These are phyloP conservation scores for Haemoproteus tartakovskyi DNA, from an alignment of 169 alveolate genomes.

Conservation along the genomic window DNA sequence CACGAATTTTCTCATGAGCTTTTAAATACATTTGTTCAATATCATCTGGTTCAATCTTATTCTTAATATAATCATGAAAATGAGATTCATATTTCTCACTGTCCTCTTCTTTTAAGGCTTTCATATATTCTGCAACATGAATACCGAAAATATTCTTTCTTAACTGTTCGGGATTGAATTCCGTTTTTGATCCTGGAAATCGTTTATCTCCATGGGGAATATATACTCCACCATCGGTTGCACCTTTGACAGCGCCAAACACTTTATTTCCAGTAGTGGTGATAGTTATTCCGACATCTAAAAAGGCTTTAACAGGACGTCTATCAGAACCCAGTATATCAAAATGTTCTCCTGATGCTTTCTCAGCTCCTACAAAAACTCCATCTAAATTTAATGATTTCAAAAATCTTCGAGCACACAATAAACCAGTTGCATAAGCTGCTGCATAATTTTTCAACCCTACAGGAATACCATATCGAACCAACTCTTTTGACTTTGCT, in stretches of 20 bases:
- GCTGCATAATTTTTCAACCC: slow-evolving; percentile 99
- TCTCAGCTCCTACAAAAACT: slow-evolving; percentile 91
- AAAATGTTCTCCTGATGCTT: slow-evolving; percentile 89
- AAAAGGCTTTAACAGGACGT: slow-evolving; percentile 98
- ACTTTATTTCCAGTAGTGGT: slow-evolving; percentile 99
- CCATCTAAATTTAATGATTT: slow-evolving; percentile 90
- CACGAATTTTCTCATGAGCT: slow-evolving; percentile 96
- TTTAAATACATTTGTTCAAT: slow-evolving; percentile 95
- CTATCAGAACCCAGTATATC: too few species aligned
- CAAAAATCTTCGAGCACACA: slow-evolving; percentile 97
- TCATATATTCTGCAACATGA: slow-evolving; percentile 97
- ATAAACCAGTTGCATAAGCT: slow-evolving; percentile 97
- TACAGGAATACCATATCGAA: slow-evolving; percentile 95
- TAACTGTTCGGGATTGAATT: slow-evolving; percentile 96
- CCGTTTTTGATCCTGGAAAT: slow-evolving; percentile 97
- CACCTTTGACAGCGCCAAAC: slow-evolving; percentile 99
- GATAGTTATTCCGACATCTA: slow-evolving; percentile 98
- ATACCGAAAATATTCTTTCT: slow-evolving; percentile 97
- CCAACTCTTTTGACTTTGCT: slow-evolving; percentile 97
- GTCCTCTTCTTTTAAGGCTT: slow-evolving; percentile 93
- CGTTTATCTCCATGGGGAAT: slow-evolving; percentile 98
- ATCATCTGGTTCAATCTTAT: slow-evolving; percentile 90
- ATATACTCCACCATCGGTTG: slow-evolving; percentile 99
- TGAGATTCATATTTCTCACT: slow-evolving; percentile 93
- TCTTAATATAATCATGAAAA: slow-evolving; percentile 93